A percentile compares a stretch with the other conserved stretches of the same genome.
These are phyloP conservation scores for Athelia sp. DNA, from an alignment of 1,284 basidiomycete species.

Conservation along the genomic window DNA sequence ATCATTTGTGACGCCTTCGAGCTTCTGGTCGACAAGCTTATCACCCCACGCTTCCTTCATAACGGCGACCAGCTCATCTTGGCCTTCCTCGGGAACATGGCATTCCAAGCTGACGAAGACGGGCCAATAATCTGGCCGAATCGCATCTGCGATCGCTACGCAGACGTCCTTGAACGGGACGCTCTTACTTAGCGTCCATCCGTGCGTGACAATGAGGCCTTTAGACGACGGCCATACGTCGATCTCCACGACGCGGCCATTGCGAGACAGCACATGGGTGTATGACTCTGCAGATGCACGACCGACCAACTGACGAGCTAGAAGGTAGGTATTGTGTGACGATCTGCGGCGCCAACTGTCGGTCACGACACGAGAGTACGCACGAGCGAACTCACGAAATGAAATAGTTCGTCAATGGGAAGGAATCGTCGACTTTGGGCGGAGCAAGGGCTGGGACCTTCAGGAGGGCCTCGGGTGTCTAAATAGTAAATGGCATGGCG, in stretches of 20 bases:
- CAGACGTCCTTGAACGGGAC: constrained; percentile 48
- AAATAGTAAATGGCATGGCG: no score
- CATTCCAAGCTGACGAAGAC: constrained; percentile 63
- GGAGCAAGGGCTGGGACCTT: constrained; percentile 29
- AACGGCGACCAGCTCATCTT: constrained; percentile 49
- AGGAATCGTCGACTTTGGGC: constrained; percentile 32
- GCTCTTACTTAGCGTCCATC: constrained; percentile 46
- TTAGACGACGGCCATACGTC: constrained; percentile 60
- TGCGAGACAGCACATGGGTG: constrained; percentile 47
- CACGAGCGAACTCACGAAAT: constrained; percentile 55
- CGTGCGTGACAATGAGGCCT: constrained; percentile 58
- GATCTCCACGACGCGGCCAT: constrained; percentile 63
- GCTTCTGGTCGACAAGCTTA: constrained; percentile 38
- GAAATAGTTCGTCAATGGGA: constrained; percentile 50
- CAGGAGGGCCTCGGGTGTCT: constrained; percentile 33
- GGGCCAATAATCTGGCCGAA: constrained; percentile 44
- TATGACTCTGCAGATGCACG: constrained; percentile 51
- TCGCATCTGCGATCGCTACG: constrained; percentile 40
- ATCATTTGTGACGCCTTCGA: constrained; percentile 30
- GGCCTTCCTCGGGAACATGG: constrained; percentile 47
- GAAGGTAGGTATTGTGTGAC: constrained; percentile 65
- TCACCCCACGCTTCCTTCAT: constrained; percentile 53
- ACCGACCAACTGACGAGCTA: constrained; percentile 56
- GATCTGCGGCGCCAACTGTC: constrained; percentile 29
- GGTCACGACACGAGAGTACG: no score